phyloP scores from a whole-genome alignment of 2,329 filamentous ascomycete genomes.

The Alternaria sp. region DNA sequence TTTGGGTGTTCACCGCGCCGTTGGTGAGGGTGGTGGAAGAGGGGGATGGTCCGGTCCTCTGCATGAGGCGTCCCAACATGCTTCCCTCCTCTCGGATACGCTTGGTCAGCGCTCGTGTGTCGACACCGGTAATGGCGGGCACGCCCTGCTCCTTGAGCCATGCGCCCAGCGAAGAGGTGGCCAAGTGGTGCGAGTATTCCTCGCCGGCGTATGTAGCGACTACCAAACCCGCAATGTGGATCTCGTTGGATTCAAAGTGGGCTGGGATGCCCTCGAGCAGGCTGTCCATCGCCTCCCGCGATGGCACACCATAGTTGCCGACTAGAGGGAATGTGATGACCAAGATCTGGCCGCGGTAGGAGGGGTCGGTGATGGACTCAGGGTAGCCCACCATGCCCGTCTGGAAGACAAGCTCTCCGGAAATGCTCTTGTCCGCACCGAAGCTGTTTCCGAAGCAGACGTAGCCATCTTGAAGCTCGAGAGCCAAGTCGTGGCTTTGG shows the following conservation, averaged over 20 bases:
- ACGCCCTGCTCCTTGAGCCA: conserved; percentile 97
- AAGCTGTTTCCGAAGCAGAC: conserved; percentile 96
- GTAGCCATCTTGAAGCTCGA: conserved; percentile 91
- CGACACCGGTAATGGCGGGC: conserved; percentile 92
- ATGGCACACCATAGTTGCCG: conserved; percentile 97
- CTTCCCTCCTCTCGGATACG: conserved; percentile 91
- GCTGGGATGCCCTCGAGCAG: conserved; percentile 85
- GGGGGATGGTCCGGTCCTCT: conserved; percentile 63
- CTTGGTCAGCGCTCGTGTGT: conserved; percentile 93
- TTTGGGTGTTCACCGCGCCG: conserved; percentile 42
- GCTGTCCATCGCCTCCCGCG: conserved; percentile 81
- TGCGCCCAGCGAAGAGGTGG: conserved; percentile 84
- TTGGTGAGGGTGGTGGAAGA: conserved; percentile 45
- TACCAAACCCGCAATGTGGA: conserved; percentile 92
- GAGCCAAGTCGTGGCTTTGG: conserved; percentile 70
- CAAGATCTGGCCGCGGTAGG: conserved; percentile 90
- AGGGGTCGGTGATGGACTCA: conserved; percentile 87
- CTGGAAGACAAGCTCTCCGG: conserved; percentile 98
- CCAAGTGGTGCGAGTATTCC: conserved; percentile 93
- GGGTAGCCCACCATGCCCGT: conserved; percentile 99
- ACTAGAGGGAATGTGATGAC: conserved; percentile 95
- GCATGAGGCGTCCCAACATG: conserved; percentile 90
- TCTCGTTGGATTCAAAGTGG: conserved; percentile 90
- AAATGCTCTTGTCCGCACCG: conserved; percentile 90
- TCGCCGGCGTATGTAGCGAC: conserved; percentile 92